Base-by-base conservation (phyloP, 2,329 filamentous ascomycete species). In the Sporothrix brasiliensis region DNA sequence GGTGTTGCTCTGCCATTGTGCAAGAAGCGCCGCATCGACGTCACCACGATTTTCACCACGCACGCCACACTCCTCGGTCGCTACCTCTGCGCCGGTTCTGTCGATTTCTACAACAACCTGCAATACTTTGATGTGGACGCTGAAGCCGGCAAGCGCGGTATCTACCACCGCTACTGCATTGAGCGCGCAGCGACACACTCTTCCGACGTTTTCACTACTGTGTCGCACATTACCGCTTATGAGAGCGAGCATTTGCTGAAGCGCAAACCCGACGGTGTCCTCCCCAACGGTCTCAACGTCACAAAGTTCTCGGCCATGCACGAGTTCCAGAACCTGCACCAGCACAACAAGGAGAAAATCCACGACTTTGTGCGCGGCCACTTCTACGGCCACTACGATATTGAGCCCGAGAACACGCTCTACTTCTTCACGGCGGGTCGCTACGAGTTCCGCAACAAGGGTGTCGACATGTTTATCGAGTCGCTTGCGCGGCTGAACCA, bases 401-500 rank as follows among this genome's bases (percentile, higher is more conserved):
- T 98, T 75, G 93, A 97, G 73, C 89, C 93, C 16, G 94, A 98
- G 72, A 97, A 98, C 81, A 99, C 95, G 0, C 87, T 99, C 49
- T 99, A 97, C 82, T 91, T 98, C 82, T 99, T 99, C 84, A 99
- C 94, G 3, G 92, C 95, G 7, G 95, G 95, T 72, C 91, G 95
- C 73, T 99, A 99, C 78, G 95, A 99, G 81, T 99, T 94, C 86
- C 87, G 95, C 74, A 99, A 99, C 79, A 99, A 99, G 83, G 95
- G 95, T 77, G 94, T 97, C 11, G 95, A 99, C 81, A 98, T 99
- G 95, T 99, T 98, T 81, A 97, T 99, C 75, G 95, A 99, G 81
- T 95, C 94, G 3, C 84, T 99, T 73, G 95, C 95, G 39, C 92
- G 95, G 56, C 83, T 99, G 76, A 99, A 99, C 82, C 94, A 98